Conservation (phyloP, 1,284 basidiomycete species). For the Moesziomyces antarcticus region DNA sequence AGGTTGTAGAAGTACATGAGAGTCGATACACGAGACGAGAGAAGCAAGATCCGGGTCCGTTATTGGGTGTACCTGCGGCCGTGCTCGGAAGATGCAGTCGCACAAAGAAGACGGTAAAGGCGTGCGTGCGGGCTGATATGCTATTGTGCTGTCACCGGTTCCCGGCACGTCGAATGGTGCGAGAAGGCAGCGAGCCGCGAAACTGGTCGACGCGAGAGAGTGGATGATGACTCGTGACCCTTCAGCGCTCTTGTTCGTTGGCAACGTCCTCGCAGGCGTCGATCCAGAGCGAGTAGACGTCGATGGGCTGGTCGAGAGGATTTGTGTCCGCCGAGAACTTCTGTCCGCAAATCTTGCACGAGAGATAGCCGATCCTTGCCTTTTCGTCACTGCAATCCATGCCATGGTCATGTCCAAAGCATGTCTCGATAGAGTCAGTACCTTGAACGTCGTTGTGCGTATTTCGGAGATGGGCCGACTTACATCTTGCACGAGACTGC, state of each 20-base stretch:
- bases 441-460: too few relatives aligned
- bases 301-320: constrained; percentile 87
- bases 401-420: neutral
- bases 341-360: constrained; percentile 66
- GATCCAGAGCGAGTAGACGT: constrained; percentile 90
- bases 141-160: too few relatives aligned
- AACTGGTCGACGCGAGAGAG: constrained; percentile 1
- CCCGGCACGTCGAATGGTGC: too few relatives aligned
- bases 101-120: neutral
- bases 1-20: neutral
- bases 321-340: constrained; percentile 59
- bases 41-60: neutral
- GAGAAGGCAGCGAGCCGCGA: neutral
- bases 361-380: constrained; percentile 55
- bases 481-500: constrained; percentile 84
- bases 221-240: neutral
- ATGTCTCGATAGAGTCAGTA: neutral
- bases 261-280: constrained; percentile 88
- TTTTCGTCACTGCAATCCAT: constrained; percentile 65
- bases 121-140: neutral
- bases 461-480: constrained; percentile 67
- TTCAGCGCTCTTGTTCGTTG: constrained; percentile 41
- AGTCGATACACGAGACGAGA: neutral
- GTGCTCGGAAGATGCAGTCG: neutral
- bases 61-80: neutral